Evolutionary conservation across 1,139 yeast genomes (phyloP).

Genomic region (Geotrichum carabidarum): DNA sequence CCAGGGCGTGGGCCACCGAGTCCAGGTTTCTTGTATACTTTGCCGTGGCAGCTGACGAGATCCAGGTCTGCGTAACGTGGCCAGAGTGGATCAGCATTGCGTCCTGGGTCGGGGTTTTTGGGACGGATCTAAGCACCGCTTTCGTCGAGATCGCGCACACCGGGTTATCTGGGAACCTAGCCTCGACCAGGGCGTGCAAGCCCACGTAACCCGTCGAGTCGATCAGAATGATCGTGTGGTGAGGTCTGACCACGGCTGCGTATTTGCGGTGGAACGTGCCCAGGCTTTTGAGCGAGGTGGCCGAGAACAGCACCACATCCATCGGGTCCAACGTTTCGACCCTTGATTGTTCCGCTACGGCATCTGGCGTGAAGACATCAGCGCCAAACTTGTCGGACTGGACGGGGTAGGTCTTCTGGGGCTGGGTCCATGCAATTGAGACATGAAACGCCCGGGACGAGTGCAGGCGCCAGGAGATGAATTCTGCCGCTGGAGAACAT

Average conservation of each 20-base stretch:
- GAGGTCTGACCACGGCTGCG: slow-evolving; percentile 22
- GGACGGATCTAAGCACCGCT: slow-evolving; percentile 17
- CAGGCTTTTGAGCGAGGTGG: slow-evolving; percentile 29
- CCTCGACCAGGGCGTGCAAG: slow-evolving; percentile 30
- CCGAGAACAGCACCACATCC: slow-evolving; percentile 30
- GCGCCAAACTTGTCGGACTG: slow-evolving; percentile 30
- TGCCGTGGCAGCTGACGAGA: slow-evolving; percentile 19
- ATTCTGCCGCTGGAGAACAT: slow-evolving; percentile 27
- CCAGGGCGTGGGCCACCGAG: slow-evolving; percentile 2
- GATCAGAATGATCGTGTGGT: slow-evolving; percentile 31
- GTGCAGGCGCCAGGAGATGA: slow-evolving; percentile 27
- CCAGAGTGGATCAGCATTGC: slow-evolving; percentile 11
- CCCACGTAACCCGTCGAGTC: slow-evolving; percentile 33
- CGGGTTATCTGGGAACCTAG: slow-evolving; percentile 26
- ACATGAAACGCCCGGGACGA: slow-evolving; percentile 23
- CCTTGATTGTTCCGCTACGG: slow-evolving; percentile 10
- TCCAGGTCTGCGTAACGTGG: slow-evolving; percentile 17
- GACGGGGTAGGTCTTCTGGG: slow-evolving; percentile 12
- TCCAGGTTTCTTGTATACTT: slow-evolving; percentile 15
- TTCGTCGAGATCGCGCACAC: slow-evolving; percentile 27
- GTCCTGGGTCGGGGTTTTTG: slow-evolving; percentile 6
- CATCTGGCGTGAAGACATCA: slow-evolving; percentile 16
- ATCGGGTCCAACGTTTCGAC: slow-evolving; percentile 18
- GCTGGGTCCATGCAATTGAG: slow-evolving; percentile 26
- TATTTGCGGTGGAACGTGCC: slow-evolving; percentile 10